phyloP scores from a whole-genome alignment of 192 early-diverging fungal species.

The Kappamyces sp. region DNA sequence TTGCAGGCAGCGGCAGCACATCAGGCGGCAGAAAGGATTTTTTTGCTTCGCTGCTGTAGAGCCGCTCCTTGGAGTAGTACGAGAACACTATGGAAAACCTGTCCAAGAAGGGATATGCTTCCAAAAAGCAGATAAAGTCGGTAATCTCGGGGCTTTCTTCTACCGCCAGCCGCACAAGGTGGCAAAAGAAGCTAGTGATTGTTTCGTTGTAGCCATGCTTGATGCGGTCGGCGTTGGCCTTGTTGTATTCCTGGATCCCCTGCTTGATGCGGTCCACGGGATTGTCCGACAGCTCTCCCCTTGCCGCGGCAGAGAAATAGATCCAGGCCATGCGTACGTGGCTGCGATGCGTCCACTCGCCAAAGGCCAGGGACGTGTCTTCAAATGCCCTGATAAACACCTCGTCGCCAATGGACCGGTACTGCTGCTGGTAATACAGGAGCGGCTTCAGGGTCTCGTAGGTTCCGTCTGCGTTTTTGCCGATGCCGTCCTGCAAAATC shows the following conservation, averaged over 20 bases:
- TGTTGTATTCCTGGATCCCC: conserved; percentile 27
- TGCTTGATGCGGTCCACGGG: conserved; percentile 23
- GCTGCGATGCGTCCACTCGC: conserved; percentile 36
- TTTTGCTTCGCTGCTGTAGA: conserved; percentile 20
- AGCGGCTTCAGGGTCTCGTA: conserved; percentile 18
- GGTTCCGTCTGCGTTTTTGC: conserved; percentile 11
- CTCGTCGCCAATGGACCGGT: conserved; percentile 30
- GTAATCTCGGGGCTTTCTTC: conserved; percentile 3
- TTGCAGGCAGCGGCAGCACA: too few relatives aligned
- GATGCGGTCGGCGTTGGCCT: conserved; percentile 19
- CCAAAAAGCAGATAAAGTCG: conserved; percentile 27
- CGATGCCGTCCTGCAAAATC: conserved; percentile 41
- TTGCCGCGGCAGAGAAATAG: conserved; percentile 15
- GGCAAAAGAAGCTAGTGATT: conserved; percentile 29
- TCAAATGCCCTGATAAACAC: conserved; percentile 33
- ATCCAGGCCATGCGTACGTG: conserved; percentile 39
- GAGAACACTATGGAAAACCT: conserved; percentile 10
- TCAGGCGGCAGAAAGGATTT: neutral
- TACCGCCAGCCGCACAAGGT: conserved; percentile 22
- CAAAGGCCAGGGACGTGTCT: conserved; percentile 22
- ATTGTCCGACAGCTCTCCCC: conserved; percentile 20
- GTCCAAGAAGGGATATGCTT: conserved; percentile 24
- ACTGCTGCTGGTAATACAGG: conserved; percentile 28
- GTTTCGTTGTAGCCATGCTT: conserved; percentile 35
- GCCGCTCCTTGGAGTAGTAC: conserved; percentile 16